Evolutionary conservation across 1,139 yeast species (phyloP), one percentile per base, ranked within the genome.

Genomic region (Scheffersomyces cryptocercus): DNA sequence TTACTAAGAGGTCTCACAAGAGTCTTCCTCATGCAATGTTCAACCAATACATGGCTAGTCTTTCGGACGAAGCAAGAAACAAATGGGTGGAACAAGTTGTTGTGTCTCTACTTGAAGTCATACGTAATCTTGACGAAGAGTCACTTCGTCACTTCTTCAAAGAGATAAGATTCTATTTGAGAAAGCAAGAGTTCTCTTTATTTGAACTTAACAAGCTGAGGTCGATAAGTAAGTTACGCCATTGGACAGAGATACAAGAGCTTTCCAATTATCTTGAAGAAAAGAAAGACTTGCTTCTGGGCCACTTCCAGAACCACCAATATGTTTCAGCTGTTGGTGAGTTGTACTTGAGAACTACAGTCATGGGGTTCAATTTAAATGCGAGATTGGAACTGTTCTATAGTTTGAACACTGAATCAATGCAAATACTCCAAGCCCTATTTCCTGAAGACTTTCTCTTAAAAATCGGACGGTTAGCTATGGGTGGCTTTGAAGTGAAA

Each of bases 171-270:
- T 41, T 33, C 10, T 43, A 37, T 20, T 42, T 48, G 36, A 46
- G 44, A 26, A 28, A 12, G 5, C 36, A 44, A n/a, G 34, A 42
- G 14, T 44, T 42, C 24, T 41, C 44, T 1, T 44, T 51, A 37
- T 36, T 29, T 4, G 30, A 26, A n/a, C 13, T 45, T 13, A 39
- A 43, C 40, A 37, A 42, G 26, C 37, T 37, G 13, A 29, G 28
- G 13, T 24, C 38, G 8, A 8, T 39, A 5, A 7, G 14, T 11
- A 40, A 36, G 14, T 14, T 44, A 8, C 20, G 24, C 15, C 11
- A 31, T 14, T 31, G 35, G 35, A 31, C 10, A n/a, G 35, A 31
- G 5, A 13, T 31, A 14, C 8, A 12, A 31, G 24, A 14, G 2
- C 35, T 31, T 31, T 10, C 15, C 8, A 31, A 20, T 14, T 31